A percentile compares a stretch with the other conserved stretches of the same genome.
Evolutionary conservation across 352 stramenopile species (phyloP).

Genomic region (Phytophthora sp.): DNA sequence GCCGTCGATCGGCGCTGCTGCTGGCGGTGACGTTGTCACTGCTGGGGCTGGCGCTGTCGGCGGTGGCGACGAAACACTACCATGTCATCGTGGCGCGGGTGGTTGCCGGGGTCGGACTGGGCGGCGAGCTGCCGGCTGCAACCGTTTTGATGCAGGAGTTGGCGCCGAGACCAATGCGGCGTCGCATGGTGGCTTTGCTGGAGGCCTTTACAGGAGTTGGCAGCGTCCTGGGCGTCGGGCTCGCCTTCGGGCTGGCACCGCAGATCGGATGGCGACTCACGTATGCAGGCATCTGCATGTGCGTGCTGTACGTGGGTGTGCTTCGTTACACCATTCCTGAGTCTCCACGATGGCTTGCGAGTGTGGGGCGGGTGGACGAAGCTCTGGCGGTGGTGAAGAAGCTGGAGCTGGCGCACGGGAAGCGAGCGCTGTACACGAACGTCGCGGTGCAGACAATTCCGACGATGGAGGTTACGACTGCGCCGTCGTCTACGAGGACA

Average conservation of each 20-base stretch:
- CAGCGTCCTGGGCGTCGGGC: slow-evolving; percentile 18
- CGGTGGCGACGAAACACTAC: slow-evolving; percentile 11
- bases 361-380: slow-evolving; percentile 26
- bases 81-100: slow-evolving; percentile 28
- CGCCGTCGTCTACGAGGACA: background rate
- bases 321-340: slow-evolving; percentile 28
- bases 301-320: slow-evolving; percentile 21
- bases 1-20: slow-evolving; percentile 24
- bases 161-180: slow-evolving; percentile 17
- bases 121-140: slow-evolving; percentile 33
- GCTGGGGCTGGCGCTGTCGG: slow-evolving; percentile 27
- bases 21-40: slow-evolving; percentile 31
- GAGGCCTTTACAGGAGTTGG: slow-evolving; percentile 35
- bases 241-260: slow-evolving; percentile 29
- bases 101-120: slow-evolving; percentile 34
- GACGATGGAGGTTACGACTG: too few relatives aligned
- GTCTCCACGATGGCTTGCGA: slow-evolving; percentile 41
- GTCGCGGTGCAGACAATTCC: background rate
- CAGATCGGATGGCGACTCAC: slow-evolving; percentile 27
- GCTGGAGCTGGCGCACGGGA: slow-evolving; percentile 21
- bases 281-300: slow-evolving; percentile 16
- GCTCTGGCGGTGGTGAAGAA: slow-evolving; percentile 25
- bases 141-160: slow-evolving; percentile 37
- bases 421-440: background rate
- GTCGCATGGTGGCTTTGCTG: slow-evolving; percentile 32